Evolutionary conservation across 2,329 filamentous ascomycete species (phyloP), one percentile per base, ranked within the genome.

Genomic region (Arthrobotrys sphaeroides): DNA sequence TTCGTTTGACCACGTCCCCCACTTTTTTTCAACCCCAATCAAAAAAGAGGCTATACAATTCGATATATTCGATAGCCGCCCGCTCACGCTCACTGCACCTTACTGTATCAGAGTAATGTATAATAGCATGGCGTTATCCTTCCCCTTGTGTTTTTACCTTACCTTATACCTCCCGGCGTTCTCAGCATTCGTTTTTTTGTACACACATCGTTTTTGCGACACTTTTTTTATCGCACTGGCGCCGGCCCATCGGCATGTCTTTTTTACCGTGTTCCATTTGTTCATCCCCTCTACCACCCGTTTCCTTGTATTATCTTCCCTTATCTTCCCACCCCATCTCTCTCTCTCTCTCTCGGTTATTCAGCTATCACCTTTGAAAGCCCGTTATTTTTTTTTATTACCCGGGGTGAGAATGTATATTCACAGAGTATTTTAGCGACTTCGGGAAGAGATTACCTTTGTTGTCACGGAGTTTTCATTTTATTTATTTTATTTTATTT

Each of bases 81-180:
- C 31, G 49, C 51, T 47, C 24, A 47, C 42, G 53, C 61, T 59
- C 51, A 64, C 69, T 67, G 69, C 69, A 73, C 45, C 28, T 42
- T 31, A 66, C 61, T 73, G 60, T 73, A 67, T 73, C 61, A 49
- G 69, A 66, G 69, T 73, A 73, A 73, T 73, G 60, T 73, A 73
- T 73, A 73, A 73, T 73, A 73, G 61, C 69, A 53, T 67, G 42
- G 61, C 38, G 59, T 64, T 26, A 36, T 31, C 31, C 33, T 57
- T 70, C 42, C 43, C n/a, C 18, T 31, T 36, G 16, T 45, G 33
- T n/a, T 60, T 47, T 38, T 47, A 51, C 12, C 49, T 55, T 5
- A 53, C 49, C 49, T 33, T 73, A 73, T 73, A 66, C 69, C 69
- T 73, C n/a, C n/a, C n/a, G n/a, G n/a, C n/a, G n/a, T n/a, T n/a